These are phyloP conservation scores for Pleurotus tuber-regium DNA, from an alignment of 768 basidiomycete species.

Conservation along the genomic window DNA sequence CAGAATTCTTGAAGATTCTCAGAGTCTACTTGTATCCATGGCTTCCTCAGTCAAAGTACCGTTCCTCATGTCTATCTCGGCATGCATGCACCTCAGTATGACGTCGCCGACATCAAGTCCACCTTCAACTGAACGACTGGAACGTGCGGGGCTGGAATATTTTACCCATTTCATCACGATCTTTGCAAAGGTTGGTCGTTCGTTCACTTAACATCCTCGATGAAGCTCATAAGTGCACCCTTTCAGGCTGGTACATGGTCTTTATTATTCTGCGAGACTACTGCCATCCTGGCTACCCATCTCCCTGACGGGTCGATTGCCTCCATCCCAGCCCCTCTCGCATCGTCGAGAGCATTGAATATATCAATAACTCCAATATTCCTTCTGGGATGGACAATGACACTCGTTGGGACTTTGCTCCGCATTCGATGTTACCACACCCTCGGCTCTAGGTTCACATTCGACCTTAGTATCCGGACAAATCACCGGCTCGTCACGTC, in stretches of 20 bases:
- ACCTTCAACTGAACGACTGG: not conserved
- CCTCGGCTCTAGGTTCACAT: constrained; percentile 37
- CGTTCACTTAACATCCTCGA: constrained; percentile 7
- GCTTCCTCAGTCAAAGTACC: constrained; percentile 8
- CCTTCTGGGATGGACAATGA: constrained; percentile 24
- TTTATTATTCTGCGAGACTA: not conserved
- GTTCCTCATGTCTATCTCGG: constrained; percentile 1
- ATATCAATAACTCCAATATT: constrained; percentile 24
- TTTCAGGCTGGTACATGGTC: not conserved
- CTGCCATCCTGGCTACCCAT: not conserved
- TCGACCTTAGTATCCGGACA: constrained; percentile 32
- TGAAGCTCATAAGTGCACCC: too few relatives aligned
- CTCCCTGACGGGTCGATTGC: not conserved
- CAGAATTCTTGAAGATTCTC: too few relatives aligned
- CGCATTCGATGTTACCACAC: constrained; percentile 34
- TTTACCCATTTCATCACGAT: not conserved
- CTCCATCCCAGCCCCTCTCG: constrained; percentile 10
- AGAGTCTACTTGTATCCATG: not conserved
- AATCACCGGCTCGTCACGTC: constrained; percentile 34
- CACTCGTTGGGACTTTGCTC: constrained; percentile 26
- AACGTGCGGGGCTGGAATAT: not conserved
- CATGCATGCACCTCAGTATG: constrained; percentile 3
- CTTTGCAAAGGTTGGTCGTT: not conserved
- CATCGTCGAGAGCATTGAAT: constrained; percentile 7
- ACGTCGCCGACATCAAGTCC: constrained; percentile 3